These are phyloP conservation scores for Erucastrum elatum DNA, from an alignment of 345 rosid species.

Conservation along the genomic window DNA sequence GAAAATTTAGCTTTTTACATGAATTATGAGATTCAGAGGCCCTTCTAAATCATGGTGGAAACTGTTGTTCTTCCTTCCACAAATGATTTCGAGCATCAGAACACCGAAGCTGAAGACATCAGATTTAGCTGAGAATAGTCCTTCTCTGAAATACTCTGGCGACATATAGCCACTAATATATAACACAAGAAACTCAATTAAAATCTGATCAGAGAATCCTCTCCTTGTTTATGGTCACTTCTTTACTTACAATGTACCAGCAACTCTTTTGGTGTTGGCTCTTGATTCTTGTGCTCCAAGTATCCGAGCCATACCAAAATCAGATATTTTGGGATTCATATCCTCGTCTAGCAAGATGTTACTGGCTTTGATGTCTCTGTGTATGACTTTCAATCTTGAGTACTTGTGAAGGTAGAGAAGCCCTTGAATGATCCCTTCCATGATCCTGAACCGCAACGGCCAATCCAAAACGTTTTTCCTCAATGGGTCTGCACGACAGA, in stretches of 20 bases:
- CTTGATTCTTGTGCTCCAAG: neutral
- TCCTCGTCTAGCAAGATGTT: neutral
- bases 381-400: neutral
- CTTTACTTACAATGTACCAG: neutral
- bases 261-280: conserved; percentile 1
- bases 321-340: neutral
- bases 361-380: neutral
- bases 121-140: neutral
- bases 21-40: neutral
- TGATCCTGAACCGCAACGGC: neutral
- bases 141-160: neutral
- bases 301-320: neutral
- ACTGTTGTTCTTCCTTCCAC: neutral
- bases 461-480: neutral
- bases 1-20: neutral
- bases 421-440: neutral
- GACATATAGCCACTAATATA: neutral
- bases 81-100: neutral
- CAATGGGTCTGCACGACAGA: neutral
- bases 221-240: neutral
- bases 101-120: neutral
- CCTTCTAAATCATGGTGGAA: neutral
- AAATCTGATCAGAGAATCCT: neutral
- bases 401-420: neutral
- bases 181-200: neutral